phyloP scores from a whole-genome alignment of 371 early-diverging fungal species.

The Zancudomyces culisetae region DNA sequence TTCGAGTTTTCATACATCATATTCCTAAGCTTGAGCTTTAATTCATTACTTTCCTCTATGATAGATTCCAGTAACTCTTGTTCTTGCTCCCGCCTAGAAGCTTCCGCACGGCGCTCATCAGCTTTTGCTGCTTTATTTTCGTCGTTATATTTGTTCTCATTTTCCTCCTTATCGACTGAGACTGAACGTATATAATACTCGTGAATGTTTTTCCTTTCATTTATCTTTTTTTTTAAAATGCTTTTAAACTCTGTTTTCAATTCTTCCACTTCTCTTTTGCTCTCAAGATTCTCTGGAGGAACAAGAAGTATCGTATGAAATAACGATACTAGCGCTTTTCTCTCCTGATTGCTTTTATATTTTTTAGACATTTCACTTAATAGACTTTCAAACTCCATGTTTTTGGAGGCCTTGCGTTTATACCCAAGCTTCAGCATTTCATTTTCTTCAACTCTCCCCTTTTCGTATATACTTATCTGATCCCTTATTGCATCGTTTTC shows the following conservation, averaged over 20 bases:
- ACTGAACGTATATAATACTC: too few relatives aligned
- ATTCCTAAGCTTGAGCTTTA: neutral
- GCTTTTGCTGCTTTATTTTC: neutral
- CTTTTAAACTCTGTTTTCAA: neutral
- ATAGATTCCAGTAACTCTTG: neutral
- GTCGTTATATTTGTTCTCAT: neutral
- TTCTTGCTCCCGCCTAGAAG: slow-evolving; percentile 2
- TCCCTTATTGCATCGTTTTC: neutral
- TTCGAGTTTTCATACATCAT: neutral
- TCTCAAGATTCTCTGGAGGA: neutral
- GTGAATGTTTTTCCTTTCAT: too few relatives aligned
- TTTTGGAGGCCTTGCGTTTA: neutral
- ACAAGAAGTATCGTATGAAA: neutral
- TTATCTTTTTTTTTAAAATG: neutral
- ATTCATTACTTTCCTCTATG: neutral
- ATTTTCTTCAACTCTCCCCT: neutral
- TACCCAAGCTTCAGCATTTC: neutral
- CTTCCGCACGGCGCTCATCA: neutral
- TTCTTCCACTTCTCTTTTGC: neutral
- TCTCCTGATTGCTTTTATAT: neutral
- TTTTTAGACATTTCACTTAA: neutral
- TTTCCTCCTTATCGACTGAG: neutral
- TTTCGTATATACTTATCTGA: slow-evolving; percentile 1
- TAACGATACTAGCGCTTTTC: neutral
- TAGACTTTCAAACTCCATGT: neutral